phyloP scores from a whole-genome alignment of 371 early-diverging fungal genomes.

The Mortierella sp. region DNA sequence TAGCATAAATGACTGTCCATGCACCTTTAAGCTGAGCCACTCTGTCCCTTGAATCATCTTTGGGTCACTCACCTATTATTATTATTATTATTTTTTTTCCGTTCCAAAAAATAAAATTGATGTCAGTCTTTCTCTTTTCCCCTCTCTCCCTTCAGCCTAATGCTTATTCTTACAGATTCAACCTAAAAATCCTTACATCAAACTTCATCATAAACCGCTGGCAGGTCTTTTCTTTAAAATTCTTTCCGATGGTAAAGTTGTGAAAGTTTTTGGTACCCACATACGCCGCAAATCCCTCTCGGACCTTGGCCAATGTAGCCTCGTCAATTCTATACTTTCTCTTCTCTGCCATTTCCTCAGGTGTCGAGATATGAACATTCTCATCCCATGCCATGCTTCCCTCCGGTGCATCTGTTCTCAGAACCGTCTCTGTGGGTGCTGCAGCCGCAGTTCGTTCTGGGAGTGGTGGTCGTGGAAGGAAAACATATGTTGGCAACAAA shows the following conservation, averaged over 20 bases:
- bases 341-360: slow-evolving; percentile 63
- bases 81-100: not conserved
- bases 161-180: too few relatives aligned
- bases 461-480: slow-evolving; percentile 61
- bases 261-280: slow-evolving; percentile 96
- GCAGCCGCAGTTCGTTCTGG: slow-evolving; percentile 13
- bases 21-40: slow-evolving; percentile 94
- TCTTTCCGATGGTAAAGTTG: slow-evolving; percentile 94
- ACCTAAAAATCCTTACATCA: too few relatives aligned
- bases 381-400: slow-evolving; percentile 50
- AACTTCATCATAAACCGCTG: slow-evolving; percentile 87
- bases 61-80: slow-evolving; percentile 73
- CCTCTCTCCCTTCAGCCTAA: too few relatives aligned
- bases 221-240: slow-evolving; percentile 80
- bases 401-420: slow-evolving; percentile 56
- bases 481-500: slow-evolving; percentile 93
- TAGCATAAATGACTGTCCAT: slow-evolving; percentile 99
- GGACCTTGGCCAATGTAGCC: slow-evolving; percentile 73
- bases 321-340: slow-evolving; percentile 73
- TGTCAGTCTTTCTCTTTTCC: not conserved
- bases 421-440: slow-evolving; percentile 22
- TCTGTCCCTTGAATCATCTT: slow-evolving; percentile 84
- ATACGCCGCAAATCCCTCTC: slow-evolving; percentile 78
- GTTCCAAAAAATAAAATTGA: slow-evolving; percentile 6
- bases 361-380: slow-evolving; percentile 59